These are phyloP conservation scores for Dichotomopilus funicola DNA, from an alignment of 2,329 filamentous ascomycete genomes.

Conservation along the genomic window DNA sequence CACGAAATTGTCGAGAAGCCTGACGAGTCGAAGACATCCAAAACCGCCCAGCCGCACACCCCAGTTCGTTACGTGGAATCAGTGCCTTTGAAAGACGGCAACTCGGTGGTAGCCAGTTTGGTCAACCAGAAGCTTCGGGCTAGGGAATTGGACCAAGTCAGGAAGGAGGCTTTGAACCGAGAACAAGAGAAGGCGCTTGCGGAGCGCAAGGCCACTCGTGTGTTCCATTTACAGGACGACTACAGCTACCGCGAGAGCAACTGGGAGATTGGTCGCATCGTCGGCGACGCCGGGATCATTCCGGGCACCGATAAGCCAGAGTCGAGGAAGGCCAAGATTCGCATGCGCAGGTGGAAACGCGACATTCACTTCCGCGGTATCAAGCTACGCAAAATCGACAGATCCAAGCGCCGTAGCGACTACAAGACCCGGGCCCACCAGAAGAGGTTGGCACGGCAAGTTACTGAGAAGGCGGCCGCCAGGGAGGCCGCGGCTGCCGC, in stretches of 20 bases:
- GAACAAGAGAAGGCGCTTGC: slow-evolving; percentile 34
- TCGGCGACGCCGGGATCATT: slow-evolving; percentile 28
- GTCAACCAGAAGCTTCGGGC: slow-evolving; percentile 20
- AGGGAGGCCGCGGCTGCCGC: slow-evolving; percentile 14
- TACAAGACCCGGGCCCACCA: slow-evolving; percentile 21
- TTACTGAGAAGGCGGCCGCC: not conserved
- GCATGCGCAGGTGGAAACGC: slow-evolving; percentile 25
- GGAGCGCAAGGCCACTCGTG: slow-evolving; percentile 33
- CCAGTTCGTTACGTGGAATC: not conserved
- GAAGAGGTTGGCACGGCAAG: slow-evolving; percentile 14
- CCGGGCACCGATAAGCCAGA: slow-evolving; percentile 38
- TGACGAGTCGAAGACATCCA: not conserved
- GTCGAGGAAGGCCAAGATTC: slow-evolving; percentile 44
- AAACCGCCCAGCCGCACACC: not conserved
- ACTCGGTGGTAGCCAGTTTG: slow-evolving; percentile 18
- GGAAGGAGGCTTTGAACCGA: slow-evolving; percentile 13
- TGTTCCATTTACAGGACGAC: slow-evolving; percentile 45
- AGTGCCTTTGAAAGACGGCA: slow-evolving; percentile 14
- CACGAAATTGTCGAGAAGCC: slow-evolving; percentile 18
- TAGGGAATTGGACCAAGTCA: slow-evolving; percentile 12
- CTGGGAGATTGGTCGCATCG: slow-evolving; percentile 51
- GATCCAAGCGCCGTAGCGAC: slow-evolving; percentile 21
- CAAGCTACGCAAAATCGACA: slow-evolving; percentile 24
- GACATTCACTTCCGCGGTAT: slow-evolving; percentile 15
- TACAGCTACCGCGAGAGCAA: slow-evolving; percentile 57